Conservation (phyloP, 352 stramenopile species). For the Phytophthora multivora region DNA sequence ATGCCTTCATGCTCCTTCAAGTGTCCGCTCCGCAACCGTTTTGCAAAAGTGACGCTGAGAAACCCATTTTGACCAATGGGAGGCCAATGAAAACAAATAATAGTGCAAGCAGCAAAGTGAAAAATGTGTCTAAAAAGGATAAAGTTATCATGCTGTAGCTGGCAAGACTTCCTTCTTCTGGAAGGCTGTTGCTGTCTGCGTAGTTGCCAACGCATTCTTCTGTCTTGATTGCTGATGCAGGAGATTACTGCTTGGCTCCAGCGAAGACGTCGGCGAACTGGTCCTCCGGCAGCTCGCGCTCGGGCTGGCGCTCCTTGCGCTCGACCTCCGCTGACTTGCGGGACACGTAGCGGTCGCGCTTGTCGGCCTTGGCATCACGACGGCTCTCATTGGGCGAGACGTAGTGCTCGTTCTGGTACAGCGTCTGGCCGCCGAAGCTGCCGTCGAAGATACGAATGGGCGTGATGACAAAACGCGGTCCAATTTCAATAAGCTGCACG, state of each 20-base stretch:
- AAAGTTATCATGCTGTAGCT: constrained; percentile 18
- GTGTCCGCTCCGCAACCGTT: constrained; percentile 12
- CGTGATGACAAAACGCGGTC: constrained; percentile 98
- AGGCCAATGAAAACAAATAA: constrained; percentile 16
- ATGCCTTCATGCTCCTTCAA: constrained; percentile 37
- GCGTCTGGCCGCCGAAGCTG: constrained; percentile 97
- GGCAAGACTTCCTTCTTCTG: constrained; percentile 10
- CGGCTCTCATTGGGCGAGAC: constrained; percentile 95
- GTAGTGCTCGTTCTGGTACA: constrained; percentile 98
- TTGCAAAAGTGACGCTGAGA: constrained; percentile 10
- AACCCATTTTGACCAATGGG: constrained; percentile 3
- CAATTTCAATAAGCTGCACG: constrained; percentile 99
- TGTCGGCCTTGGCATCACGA: constrained; percentile 90
- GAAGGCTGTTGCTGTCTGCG: neutral
- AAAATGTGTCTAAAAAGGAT: constrained; percentile 13
- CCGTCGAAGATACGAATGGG: constrained; percentile 99
- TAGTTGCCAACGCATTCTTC: neutral
- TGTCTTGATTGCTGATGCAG: neutral
- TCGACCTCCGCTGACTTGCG: constrained; percentile 89
- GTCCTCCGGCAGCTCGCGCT: constrained; percentile 74
- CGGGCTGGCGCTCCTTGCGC: constrained; percentile 74
- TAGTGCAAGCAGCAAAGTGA: constrained; percentile 6
- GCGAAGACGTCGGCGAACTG: constrained; percentile 89
- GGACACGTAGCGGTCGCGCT: constrained; percentile 92
- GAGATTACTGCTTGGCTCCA: constrained; percentile 44